A percentile compares a stretch with the other conserved stretches of the same genome.
These are phyloP conservation scores for Debaryomyces prosopidis DNA, from an alignment of 805 yeast species.

Conservation along the genomic window DNA sequence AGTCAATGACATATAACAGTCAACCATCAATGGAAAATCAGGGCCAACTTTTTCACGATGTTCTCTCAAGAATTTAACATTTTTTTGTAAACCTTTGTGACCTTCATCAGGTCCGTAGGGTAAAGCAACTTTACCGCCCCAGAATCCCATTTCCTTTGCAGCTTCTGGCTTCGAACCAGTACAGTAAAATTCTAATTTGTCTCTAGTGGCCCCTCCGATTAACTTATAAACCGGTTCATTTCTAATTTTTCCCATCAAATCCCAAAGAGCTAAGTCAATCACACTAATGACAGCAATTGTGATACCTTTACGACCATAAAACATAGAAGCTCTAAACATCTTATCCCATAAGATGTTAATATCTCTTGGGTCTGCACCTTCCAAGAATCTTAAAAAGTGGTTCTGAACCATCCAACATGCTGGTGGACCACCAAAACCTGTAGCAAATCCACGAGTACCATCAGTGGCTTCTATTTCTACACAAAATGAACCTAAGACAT, in stretches of 20 bases:
- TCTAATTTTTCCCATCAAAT: slow-evolving; percentile 49
- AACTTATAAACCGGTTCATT: slow-evolving; percentile 52
- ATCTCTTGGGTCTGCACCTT: slow-evolving; percentile 50
- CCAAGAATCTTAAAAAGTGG: slow-evolving; percentile 47
- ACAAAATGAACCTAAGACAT: slow-evolving; percentile 51
- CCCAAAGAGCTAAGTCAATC: slow-evolving; percentile 52
- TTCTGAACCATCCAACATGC: slow-evolving; percentile 49
- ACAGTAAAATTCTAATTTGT: slow-evolving; percentile 48
- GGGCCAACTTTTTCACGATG: slow-evolving; percentile 50
- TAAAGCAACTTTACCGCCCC: slow-evolving; percentile 55
- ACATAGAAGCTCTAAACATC: slow-evolving; percentile 50
- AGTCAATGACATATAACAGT: slow-evolving; percentile 52
- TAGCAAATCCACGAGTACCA: slow-evolving; percentile 51
- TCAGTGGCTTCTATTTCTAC: slow-evolving; percentile 49
- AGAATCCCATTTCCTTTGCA: slow-evolving; percentile 51
- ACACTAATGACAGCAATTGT: slow-evolving; percentile 49
- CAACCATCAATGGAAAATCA: slow-evolving; percentile 54
- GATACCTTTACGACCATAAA: slow-evolving; percentile 51
- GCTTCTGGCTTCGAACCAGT: slow-evolving; percentile 49
- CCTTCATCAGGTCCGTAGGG: slow-evolving; percentile 55
- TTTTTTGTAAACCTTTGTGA: slow-evolving; percentile 44
- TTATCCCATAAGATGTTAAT: slow-evolving; percentile 48
- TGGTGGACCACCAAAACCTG: slow-evolving; percentile 54
- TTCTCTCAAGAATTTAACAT: slow-evolving; percentile 44
- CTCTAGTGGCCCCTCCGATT: slow-evolving; percentile 52